Percentiles rank a stretch among this genome's conserved stretches.
Evolutionary conservation across 805 yeast genomes (phyloP).

Genomic region (Yarrowia sp.): DNA sequence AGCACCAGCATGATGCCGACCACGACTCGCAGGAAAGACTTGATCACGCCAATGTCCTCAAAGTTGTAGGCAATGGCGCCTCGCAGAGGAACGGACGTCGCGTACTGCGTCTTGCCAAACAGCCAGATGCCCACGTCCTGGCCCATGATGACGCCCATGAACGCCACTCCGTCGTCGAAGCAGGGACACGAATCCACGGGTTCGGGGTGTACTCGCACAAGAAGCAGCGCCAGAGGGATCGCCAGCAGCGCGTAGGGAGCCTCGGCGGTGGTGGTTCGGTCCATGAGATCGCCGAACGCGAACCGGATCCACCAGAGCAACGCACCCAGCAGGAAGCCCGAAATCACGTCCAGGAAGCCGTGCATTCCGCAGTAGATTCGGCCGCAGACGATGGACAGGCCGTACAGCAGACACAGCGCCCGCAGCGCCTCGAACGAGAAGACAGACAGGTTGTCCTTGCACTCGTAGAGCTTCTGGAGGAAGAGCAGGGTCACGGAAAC

Average conservation of each 20-base stretch:
- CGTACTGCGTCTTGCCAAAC: conserved; percentile 13
- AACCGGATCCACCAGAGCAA: conserved; percentile 50
- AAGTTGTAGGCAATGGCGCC: conserved; percentile 32
- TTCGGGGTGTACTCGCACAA: conserved; percentile 68
- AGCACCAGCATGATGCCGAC: conserved; percentile 64
- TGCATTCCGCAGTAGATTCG: conserved; percentile 97
- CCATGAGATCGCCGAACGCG: conserved; percentile 46
- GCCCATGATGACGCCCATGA: conserved; percentile 83
- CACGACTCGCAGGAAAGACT: conserved; percentile 48
- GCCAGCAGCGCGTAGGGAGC: conserved; percentile 24
- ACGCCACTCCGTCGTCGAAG: conserved; percentile 91
- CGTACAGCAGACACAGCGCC: conserved; percentile 45
- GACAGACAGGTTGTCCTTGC: conserved; percentile 14
- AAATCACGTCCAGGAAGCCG: conserved; percentile 72
- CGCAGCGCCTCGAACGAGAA: conserved; percentile 15
- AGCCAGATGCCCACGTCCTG: conserved; percentile 50
- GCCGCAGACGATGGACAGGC: conserved; percentile 67
- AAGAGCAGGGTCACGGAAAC: conserved; percentile 68
- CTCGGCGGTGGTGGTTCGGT: conserved; percentile 41
- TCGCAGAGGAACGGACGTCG: neutral
- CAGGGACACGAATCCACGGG: conserved; percentile 97
- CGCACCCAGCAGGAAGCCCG: conserved; percentile 67
- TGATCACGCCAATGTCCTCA: conserved; percentile 31
- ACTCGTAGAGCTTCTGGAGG: conserved; percentile 31
- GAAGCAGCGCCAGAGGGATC: conserved; percentile 44